Evolutionary conservation across 305 asterid species (phyloP).

Genomic region (Petunia hybrid): DNA sequence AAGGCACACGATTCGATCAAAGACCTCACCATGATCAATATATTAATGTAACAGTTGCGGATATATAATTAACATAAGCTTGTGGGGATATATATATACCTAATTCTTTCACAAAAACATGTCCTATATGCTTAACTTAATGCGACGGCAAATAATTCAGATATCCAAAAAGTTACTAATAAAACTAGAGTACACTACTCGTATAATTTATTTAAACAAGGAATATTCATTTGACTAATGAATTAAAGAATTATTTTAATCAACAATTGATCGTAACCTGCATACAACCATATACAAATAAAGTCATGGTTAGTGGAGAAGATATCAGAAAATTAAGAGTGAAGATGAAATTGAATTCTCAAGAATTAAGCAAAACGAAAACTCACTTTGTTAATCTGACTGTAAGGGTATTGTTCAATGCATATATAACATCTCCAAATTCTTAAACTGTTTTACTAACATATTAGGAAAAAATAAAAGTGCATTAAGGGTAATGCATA

Average conservation of each 20-base stretch:
- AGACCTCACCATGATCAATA: not conserved
- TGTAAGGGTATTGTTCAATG: not conserved
- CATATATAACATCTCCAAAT: not conserved
- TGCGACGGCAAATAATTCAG: not conserved
- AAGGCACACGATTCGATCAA: not conserved
- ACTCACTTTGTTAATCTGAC: not conserved
- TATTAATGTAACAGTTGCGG: slow-evolving; percentile 1
- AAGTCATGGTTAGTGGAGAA: not conserved
- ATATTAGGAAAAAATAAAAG: not conserved
- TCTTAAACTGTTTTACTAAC: not conserved
- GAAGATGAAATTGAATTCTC: not conserved
- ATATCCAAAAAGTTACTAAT: not conserved
- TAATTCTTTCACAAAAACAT: slow-evolving; percentile 16
- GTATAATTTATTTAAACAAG: not conserved
- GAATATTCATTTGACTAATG: not conserved
- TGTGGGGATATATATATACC: not conserved
- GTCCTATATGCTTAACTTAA: not conserved
- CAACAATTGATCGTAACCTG: slow-evolving; percentile 22
- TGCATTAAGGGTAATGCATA: not conserved
- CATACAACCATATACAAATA: not conserved
- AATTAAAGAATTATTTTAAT: not conserved
- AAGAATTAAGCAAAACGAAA: not conserved
- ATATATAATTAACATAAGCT: not conserved
- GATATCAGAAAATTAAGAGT: not conserved
- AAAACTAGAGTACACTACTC: not conserved